These are phyloP conservation scores for Botrytis tulipae DNA, from an alignment of 2,329 filamentous ascomycete species.

Conservation along the genomic window DNA sequence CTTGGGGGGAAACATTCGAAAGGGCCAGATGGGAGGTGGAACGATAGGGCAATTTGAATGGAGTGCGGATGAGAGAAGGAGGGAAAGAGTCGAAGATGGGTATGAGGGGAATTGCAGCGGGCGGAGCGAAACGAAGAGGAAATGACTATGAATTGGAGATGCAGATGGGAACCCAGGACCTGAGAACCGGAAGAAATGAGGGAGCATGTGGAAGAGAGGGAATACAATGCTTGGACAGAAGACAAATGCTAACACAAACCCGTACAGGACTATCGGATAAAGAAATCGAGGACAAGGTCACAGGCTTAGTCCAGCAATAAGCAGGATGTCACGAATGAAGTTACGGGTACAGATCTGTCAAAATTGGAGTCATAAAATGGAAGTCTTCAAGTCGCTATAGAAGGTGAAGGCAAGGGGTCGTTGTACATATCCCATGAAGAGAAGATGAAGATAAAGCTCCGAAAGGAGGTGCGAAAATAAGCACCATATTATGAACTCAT, in stretches of 20 bases:
- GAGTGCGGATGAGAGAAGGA: not conserved
- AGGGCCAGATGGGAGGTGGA: not conserved
- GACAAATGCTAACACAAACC: not conserved
- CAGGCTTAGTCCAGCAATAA: slow-evolving; percentile 20
- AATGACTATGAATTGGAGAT: no score
- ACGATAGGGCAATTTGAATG: no score
- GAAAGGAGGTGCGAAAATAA: not conserved
- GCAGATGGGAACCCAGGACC: not conserved
- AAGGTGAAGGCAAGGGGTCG: not conserved
- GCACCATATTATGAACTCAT: not conserved
- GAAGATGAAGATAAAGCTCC: slow-evolving; percentile 2
- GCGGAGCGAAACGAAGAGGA: not conserved
- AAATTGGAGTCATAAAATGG: not conserved
- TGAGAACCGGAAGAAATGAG: slow-evolving; percentile 27
- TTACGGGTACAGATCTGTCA: not conserved
- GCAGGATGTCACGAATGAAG: not conserved
- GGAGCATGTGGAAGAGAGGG: not conserved
- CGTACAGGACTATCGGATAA: slow-evolving; percentile 63
- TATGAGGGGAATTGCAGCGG: not conserved
- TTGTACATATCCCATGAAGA: slow-evolving; percentile 18
- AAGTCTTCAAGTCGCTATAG: not conserved
- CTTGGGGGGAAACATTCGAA: not conserved
- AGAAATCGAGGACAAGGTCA: slow-evolving; percentile 49
- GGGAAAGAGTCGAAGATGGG: not conserved
- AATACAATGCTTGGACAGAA: no score